phyloP scores from a whole-genome alignment of 805 yeast species.

The Metschnikowia noctiluminum region DNA sequence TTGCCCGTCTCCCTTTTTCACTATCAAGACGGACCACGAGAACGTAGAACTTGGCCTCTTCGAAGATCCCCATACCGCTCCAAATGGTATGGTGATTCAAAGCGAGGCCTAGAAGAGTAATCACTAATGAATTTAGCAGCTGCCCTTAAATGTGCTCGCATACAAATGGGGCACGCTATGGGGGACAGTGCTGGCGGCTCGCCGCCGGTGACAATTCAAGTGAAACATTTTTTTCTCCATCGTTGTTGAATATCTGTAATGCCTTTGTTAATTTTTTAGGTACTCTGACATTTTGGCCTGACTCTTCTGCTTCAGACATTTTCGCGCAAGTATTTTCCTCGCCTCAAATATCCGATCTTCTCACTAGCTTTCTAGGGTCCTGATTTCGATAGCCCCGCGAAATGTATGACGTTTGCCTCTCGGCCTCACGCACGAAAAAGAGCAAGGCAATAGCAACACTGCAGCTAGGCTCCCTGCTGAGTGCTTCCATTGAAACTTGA shows the following conservation, averaged over 20 bases:
- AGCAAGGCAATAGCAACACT: neutral
- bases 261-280: too few species aligned
- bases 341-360: neutral
- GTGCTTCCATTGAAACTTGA: neutral
- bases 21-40: too few species aligned
- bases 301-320: neutral
- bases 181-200: constrained; percentile 23
- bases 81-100: constrained; percentile 32
- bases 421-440: neutral
- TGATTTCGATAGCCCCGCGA: neutral
- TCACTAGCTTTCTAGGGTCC: neutral
- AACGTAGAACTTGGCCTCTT: constrained; percentile 23
- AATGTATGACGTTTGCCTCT: neutral
- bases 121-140: constrained; percentile 22
- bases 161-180: constrained; percentile 19
- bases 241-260: too few species aligned
- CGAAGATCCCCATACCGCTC: constrained; percentile 30
- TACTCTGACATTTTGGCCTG: too few species aligned
- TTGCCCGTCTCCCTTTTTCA: too few species aligned
- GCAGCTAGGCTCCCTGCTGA: neutral
- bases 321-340: neutral
- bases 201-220: constrained; percentile 27
- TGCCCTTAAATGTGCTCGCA: constrained; percentile 9
- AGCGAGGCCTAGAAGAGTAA: constrained; percentile 30
- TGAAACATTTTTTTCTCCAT: constrained; percentile 24